Evolutionary conservation across 768 basidiomycete species (phyloP).

Genomic region (Suillus weaverae): DNA sequence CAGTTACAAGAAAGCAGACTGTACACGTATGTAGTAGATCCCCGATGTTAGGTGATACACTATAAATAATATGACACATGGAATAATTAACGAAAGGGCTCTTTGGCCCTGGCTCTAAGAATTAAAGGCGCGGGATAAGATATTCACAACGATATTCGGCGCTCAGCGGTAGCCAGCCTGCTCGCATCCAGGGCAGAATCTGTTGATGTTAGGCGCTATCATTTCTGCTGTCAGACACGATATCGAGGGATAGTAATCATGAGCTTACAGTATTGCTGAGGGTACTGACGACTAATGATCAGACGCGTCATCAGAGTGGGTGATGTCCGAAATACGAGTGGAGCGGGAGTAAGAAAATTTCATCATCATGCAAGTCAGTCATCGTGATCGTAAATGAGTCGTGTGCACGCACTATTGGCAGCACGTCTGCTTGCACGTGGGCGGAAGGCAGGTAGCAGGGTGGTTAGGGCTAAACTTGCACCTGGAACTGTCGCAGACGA

Average conservation of each 20-base stretch:
- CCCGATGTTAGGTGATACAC: conserved; percentile 9
- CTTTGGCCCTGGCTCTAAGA: conserved; percentile 13
- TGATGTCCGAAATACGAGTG: background rate
- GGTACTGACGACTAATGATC: conserved; percentile 39
- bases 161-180: conserved; percentile 26
- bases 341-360: conserved; percentile 1
- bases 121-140: conserved; percentile 9
- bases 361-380: conserved; percentile 3
- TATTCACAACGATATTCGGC: conserved; percentile 1
- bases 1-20: conserved; percentile 27
- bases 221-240: conserved; percentile 5
- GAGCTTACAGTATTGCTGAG: conserved; percentile 47
- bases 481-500: conserved; percentile 42
- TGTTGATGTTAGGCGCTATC: conserved; percentile 44
- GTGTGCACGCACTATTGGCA: conserved; percentile 47
- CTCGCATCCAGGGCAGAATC: conserved; percentile 42
- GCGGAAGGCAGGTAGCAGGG: conserved; percentile 41
- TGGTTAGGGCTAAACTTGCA: conserved; percentile 61
- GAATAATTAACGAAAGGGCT: conserved; percentile 25
- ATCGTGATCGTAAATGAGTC: background rate
- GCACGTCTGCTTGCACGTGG: conserved; percentile 44
- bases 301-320: background rate
- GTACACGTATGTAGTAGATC: conserved; percentile 8
- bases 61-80: conserved; percentile 15
- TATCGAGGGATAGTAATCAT: background rate